Base-by-base conservation (phyloP, 176 grass and related monocot species). In the Oryza glaberrima region DNA sequence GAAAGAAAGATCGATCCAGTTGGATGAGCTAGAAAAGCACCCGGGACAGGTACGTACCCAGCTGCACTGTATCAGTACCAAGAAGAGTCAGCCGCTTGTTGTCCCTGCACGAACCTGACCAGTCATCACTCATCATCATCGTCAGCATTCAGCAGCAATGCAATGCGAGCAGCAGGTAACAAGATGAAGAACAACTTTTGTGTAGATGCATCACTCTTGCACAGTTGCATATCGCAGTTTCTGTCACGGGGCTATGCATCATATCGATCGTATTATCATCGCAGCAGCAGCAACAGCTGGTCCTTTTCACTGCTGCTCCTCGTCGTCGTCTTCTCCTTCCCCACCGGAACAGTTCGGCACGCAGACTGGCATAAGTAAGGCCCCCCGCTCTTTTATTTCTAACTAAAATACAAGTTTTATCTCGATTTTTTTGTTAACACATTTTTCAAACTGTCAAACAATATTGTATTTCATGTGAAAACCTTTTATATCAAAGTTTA, bases 21-120 rank as follows among this genome's bases (percentile, higher is more conserved):
- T 4, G 54, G 65, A 9, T 17, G 63, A 64, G 1, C 19, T 28
- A 22, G 36, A 41, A 58, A 58, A 12, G 73, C 49, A 7, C 10
- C n/a, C 20, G 20, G 56, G 19, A 54, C 51, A 32, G 30, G 19
- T 60, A 43, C 41, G 51, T 22, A 61, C 56, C 48, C 73, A 20
- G 16, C 6, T 0, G 25, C 1, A 38, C 79, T 71, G 79, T 81
- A 81, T 67, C 67, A 43, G 67, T 70, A 58, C 47, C 67, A 58
- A 70, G 67, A 70, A 58, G 67, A 11, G 67, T 71, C 79, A 81
- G 66, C 66, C 15, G 47, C 79, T 70, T 67, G 47, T 70, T 67
- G 66, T 51, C 77, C 64, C 20, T 63, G 25, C 7, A n/a, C 23
- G 25, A 79, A 67, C 12, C 41, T 13, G 63, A 25, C 5, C 12